Evolutionary conservation across 495 filamentous ascomycete species (phyloP).

Genomic region (Podospora pseudocomata): DNA sequence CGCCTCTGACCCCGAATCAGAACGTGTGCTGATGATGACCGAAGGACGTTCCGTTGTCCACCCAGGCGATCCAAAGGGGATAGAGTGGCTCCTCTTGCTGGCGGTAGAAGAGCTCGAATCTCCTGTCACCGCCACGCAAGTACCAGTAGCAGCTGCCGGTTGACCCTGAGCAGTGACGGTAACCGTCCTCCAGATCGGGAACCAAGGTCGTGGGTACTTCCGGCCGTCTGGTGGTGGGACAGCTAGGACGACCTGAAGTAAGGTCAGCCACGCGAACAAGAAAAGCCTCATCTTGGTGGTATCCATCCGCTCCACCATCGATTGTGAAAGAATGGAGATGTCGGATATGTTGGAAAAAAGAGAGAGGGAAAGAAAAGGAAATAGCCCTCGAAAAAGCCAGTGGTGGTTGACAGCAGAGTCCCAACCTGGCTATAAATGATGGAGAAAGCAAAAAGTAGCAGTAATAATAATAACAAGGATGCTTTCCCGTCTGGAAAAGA

Average conservation of each 20-base stretch:
- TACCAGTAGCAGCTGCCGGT: not conserved
- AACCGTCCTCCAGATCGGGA: not conserved
- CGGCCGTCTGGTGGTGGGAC: not conserved
- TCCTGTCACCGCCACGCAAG: not conserved
- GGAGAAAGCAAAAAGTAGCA: not conserved
- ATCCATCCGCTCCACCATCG: slow-evolving; percentile 1
- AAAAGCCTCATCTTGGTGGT: not conserved
- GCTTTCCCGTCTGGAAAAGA: not conserved
- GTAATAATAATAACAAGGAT: not conserved
- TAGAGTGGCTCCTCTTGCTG: not conserved
- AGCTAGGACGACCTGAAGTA: slow-evolving; percentile 3
- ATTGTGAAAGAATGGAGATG: not conserved
- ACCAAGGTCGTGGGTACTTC: not conserved
- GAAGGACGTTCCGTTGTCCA: not conserved
- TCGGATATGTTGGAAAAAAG: not conserved
- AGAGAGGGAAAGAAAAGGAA: not conserved
- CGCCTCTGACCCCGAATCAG: too few species aligned
- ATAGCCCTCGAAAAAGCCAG: not conserved
- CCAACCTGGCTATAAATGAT: not conserved
- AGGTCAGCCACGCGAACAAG: slow-evolving; percentile 5
- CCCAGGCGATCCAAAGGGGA: not conserved
- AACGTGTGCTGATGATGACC: not conserved
- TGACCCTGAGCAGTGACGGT: not conserved
- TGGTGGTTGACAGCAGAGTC: not conserved
- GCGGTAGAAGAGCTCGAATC: not conserved